phyloP scores from a whole-genome alignment of 2,329 filamentous ascomycete genomes.

The Epichloe elymi region DNA sequence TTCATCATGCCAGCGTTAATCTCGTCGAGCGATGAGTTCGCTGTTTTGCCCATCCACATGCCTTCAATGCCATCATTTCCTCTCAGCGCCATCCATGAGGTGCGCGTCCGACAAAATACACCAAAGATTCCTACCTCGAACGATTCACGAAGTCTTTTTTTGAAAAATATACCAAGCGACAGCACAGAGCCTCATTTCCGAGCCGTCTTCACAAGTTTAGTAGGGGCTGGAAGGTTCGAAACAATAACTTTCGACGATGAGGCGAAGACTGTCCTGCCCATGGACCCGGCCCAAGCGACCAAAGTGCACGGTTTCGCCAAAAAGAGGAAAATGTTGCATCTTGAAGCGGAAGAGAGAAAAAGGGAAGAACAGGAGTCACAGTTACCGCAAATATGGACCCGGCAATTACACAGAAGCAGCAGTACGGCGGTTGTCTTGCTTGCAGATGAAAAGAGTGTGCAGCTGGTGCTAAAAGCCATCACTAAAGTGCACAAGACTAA shows the following conservation, averaged over 20 bases:
- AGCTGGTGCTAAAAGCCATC: conserved; percentile 63
- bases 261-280: conserved; percentile 25
- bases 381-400: conserved; percentile 62
- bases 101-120: conserved; percentile 75
- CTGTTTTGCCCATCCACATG: conserved; percentile 54
- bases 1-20: conserved; percentile 17
- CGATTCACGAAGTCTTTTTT: conserved; percentile 75
- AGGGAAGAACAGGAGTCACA: conserved; percentile 44
- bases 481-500: conserved; percentile 47
- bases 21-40: conserved; percentile 41
- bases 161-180: conserved; percentile 82
- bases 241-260: conserved; percentile 60
- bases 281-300: conserved; percentile 36
- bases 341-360: conserved; percentile 42
- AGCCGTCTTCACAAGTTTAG: conserved; percentile 57
- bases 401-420: conserved; percentile 57
- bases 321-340: conserved; percentile 29
- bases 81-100: conserved; percentile 56
- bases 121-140: conserved; percentile 63
- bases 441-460: conserved; percentile 68
- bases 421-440: conserved; percentile 71
- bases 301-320: conserved; percentile 24
- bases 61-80: conserved; percentile 50
- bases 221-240: conserved; percentile 70
- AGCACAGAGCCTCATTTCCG: conserved; percentile 67